These are phyloP conservation scores for Podaxis sp. DNA, from an alignment of 768 basidiomycete species.

Conservation along the genomic window DNA sequence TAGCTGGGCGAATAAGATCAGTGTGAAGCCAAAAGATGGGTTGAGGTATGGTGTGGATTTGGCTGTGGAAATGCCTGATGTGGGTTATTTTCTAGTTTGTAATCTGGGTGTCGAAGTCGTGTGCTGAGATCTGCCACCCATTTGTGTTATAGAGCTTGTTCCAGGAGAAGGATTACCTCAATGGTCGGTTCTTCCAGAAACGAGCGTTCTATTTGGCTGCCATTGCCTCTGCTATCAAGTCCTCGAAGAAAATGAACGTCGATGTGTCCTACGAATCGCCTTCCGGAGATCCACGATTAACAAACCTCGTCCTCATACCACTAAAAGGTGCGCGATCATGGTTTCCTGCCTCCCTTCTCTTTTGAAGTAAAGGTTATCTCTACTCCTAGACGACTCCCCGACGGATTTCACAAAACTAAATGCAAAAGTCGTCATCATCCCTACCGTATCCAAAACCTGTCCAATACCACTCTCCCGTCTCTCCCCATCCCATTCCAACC, in stretches of 20 bases:
- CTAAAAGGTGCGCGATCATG: conserved; percentile 42
- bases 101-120: background rate
- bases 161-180: conserved; percentile 93
- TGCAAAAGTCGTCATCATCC: conserved; percentile 72
- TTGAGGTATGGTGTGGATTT: conserved; percentile 72
- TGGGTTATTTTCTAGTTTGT: conserved; percentile 33
- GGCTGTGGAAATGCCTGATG: conserved; percentile 85
- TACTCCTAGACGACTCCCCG: conserved; percentile 43
- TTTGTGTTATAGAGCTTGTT: conserved; percentile 60
- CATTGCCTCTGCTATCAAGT: conserved; percentile 61
- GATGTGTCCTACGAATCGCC: conserved; percentile 63
- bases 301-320: conserved; percentile 62
- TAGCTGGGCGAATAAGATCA: conserved; percentile 81
- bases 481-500: conserved; percentile 73
- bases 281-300: conserved; percentile 61
- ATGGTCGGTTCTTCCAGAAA: conserved; percentile 90
- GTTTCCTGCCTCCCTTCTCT: conserved; percentile 25
- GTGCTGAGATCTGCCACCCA: conserved; percentile 10
- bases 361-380: conserved; percentile 17
- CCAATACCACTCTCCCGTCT: conserved; percentile 69
- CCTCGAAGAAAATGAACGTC: conserved; percentile 48
- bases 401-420: conserved; percentile 68
- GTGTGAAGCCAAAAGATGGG: conserved; percentile 70
- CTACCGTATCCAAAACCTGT: conserved; percentile 55
- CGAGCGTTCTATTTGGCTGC: conserved; percentile 86